Conservation (phyloP, 2,329 filamentous ascomycete genomes). For the Chaetomiaceae sp. region DNA sequence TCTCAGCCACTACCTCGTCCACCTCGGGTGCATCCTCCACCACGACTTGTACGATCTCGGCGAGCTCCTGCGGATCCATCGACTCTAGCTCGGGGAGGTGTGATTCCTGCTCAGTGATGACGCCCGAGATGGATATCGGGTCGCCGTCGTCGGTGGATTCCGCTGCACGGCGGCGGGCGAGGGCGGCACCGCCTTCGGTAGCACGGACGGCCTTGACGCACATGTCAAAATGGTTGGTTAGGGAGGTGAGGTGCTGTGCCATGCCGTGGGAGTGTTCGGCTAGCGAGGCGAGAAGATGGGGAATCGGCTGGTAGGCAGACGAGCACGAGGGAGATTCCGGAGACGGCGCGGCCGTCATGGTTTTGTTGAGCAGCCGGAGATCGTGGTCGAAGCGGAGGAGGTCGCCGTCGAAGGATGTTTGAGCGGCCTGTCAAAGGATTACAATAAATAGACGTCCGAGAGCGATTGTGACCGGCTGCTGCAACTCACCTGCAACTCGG, state of each 20-base stretch:
- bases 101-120: slow-evolving; percentile 56
- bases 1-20: slow-evolving; percentile 62
- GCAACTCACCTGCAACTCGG: slow-evolving; percentile 61
- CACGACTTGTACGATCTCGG: slow-evolving; percentile 79
- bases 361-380: slow-evolving; percentile 60
- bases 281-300: slow-evolving; percentile 56
- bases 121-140: slow-evolving; percentile 59
- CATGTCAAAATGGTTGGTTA: slow-evolving; percentile 87
- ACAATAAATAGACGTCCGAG: neutral
- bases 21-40: slow-evolving; percentile 65
- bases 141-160: slow-evolving; percentile 46
- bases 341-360: slow-evolving; percentile 43
- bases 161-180: slow-evolving; percentile 64
- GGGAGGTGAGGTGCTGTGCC: slow-evolving; percentile 72
- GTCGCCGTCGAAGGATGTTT: slow-evolving; percentile 71
- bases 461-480: no score
- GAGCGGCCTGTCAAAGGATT: slow-evolving; percentile 47
- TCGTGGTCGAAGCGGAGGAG: slow-evolving; percentile 72
- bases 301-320: slow-evolving; percentile 40
- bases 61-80: slow-evolving; percentile 69
- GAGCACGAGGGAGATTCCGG: slow-evolving; percentile 35
- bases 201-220: slow-evolving; percentile 88
- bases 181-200: slow-evolving; percentile 73
- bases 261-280: slow-evolving; percentile 75
- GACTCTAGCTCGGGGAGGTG: slow-evolving; percentile 56